A percentile compares a stretch with the other conserved stretches of the same genome.
These are phyloP conservation scores for Blastomyces silverae DNA, from an alignment of 2,329 filamentous ascomycete genomes.

Conservation along the genomic window DNA sequence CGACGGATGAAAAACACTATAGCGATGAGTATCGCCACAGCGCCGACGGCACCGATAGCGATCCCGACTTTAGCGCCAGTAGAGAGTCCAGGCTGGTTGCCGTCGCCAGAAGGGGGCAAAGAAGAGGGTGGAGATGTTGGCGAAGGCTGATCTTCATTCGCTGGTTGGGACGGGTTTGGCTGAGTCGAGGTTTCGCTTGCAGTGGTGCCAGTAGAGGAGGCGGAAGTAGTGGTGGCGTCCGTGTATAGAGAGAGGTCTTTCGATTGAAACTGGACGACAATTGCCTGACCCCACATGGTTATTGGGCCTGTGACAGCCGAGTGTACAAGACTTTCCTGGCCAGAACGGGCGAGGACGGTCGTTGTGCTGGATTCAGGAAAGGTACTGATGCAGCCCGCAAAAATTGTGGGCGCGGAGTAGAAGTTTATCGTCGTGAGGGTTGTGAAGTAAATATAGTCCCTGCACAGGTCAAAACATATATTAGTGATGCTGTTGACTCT, in stretches of 20 bases:
- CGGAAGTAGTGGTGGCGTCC: neutral
- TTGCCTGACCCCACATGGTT: neutral
- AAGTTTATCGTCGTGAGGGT: neutral
- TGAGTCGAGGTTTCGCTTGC: neutral
- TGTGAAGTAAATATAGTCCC: neutral
- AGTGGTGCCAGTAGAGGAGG: neutral
- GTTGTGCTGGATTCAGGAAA: neutral
- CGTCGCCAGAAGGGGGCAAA: neutral
- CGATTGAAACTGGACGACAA: neutral
- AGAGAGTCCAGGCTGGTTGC: neutral
- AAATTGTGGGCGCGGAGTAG: neutral
- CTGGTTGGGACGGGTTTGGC: neutral
- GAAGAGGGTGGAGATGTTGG: neutral
- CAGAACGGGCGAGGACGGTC: neutral
- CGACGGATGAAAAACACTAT: constrained; percentile 1
- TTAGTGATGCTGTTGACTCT: neutral
- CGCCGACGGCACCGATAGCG: neutral
- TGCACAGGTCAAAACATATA: neutral
- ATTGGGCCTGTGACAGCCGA: neutral
- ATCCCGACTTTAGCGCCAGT: neutral
- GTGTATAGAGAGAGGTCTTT: neutral
- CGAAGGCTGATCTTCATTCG: neutral
- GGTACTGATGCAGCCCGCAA: neutral
- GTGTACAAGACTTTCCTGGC: neutral
- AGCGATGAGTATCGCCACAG: neutral